A percentile compares a stretch with the other conserved stretches of the same genome.
These are phyloP conservation scores for Aspergillus transmontanensis DNA, from an alignment of 2,329 filamentous ascomycete genomes.

Conservation along the genomic window DNA sequence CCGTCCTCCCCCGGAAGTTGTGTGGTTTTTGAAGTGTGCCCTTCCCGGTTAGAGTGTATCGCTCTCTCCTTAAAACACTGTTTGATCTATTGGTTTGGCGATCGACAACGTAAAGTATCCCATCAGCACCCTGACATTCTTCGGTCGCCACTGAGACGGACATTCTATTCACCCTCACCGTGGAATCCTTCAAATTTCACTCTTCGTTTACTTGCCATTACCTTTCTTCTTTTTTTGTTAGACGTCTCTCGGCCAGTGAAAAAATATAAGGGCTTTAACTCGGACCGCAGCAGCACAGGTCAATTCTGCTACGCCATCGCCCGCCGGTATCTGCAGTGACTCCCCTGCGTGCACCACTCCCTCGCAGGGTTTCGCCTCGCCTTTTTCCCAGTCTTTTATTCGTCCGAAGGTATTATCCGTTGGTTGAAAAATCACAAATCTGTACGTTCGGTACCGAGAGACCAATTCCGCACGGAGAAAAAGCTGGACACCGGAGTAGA, in stretches of 20 bases:
- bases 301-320: conserved; percentile 26
- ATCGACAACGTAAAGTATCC: conserved; percentile 19
- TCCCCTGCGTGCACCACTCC: conserved; percentile 11
- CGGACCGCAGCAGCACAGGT: conserved; percentile 19
- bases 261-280: conserved; percentile 4
- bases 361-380: conserved; percentile 16
- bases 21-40: conserved; percentile 24
- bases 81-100: conserved; percentile 17
- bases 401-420: not conserved
- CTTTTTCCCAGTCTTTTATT: conserved; percentile 9
- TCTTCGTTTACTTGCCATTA: conserved; percentile 8
- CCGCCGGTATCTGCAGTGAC: conserved; percentile 24
- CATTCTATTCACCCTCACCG: conserved; percentile 11
- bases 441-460: conserved; percentile 6
- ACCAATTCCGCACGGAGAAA: conserved; percentile 6
- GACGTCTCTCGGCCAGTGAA: not conserved
- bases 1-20: conserved; percentile 12
- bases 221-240: not conserved
- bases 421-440: not conserved
- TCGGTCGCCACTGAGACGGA: conserved; percentile 12
- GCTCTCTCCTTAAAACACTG: conserved; percentile 27
- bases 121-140: conserved; percentile 19
- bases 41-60: conserved; percentile 27
- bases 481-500: conserved; percentile 2
- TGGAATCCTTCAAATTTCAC: conserved; percentile 1